Base-by-base conservation (phyloP, 129 eudicot species). In the Flaveria linearis region DNA sequence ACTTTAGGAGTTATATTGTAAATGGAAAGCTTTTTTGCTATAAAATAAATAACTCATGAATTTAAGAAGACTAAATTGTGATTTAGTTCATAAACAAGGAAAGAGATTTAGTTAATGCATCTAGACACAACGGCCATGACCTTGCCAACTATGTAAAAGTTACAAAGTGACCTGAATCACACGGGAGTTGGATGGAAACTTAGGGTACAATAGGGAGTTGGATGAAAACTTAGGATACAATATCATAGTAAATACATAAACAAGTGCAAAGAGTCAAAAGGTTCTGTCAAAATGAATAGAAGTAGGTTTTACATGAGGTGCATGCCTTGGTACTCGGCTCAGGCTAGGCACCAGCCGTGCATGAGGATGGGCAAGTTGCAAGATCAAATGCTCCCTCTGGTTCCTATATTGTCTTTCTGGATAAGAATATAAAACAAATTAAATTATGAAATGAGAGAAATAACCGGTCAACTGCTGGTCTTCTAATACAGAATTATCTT, bases 351-450 rank as follows among this genome's bases (percentile, higher is more conserved):
- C 62, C 75, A 95, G 94, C 84, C 97, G 89, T 76, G 84, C 85
- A 64, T 95, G 99, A 69, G 89, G 87, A 84, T 91, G 94, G 43
- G 97, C 87, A 73, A 95, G 97, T 71, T 91, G 82, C 84, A 95
- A 79, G 71, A 79, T 89, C 84, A 95, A 76, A 86, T 91, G 87
- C 78, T 95, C 99, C 88, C 99, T 80, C 78, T 95, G 97, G 81
- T 95, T 95, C 82, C 96, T 86, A 60, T 96, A 80, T 86, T 95
- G 81, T 95, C 99, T 80, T 79, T 95, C 99, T 95, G 94, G 30
- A 79, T 64, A 76, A 39, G 78, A 56, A 39, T 63, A 60, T 66
- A 71, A 80, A 80, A 56, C 60, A 63, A 51, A 49, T 33, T 15
- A 71, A 72, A 71, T 14, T 65, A 63, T 72, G 28, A 57, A 51